Percentiles rank a stretch among this genome's conserved stretches.
Evolutionary conservation across 768 basidiomycete species (phyloP).

Genomic region (Naganishia onofrii): DNA sequence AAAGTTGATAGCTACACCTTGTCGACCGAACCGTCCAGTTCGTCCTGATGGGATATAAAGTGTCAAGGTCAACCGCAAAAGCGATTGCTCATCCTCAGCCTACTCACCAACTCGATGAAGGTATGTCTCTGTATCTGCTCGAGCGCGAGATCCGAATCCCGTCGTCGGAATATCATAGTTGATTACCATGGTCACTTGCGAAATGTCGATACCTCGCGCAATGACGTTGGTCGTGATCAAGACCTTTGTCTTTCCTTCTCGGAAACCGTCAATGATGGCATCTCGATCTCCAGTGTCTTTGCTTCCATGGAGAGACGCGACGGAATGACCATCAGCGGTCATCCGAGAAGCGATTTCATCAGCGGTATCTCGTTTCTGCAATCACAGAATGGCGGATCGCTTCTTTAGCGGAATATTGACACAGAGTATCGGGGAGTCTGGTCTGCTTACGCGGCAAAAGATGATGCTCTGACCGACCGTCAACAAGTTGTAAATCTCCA

Average conservation of each 20-base stretch:
- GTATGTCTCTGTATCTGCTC: constrained; percentile 92
- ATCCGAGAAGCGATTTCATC: constrained; percentile 88
- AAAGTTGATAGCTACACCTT: constrained; percentile 95
- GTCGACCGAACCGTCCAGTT: constrained; percentile 95
- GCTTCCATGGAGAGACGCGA: constrained; percentile 90
- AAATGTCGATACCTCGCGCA: constrained; percentile 94
- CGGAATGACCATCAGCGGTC: constrained; percentile 90
- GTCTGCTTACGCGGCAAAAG: constrained; percentile 75
- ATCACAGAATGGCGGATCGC: not conserved
- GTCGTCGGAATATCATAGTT: constrained; percentile 85
- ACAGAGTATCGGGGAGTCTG: too few relatives aligned
- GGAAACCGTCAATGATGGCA: constrained; percentile 86
- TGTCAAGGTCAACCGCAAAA: not conserved
- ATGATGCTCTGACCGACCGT: constrained; percentile 98
- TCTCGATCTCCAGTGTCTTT: constrained; percentile 89
- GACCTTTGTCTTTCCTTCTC: constrained; percentile 93
- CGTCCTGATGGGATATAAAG: constrained; percentile 62
- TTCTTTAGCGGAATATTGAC: too few relatives aligned
- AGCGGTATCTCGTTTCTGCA: constrained; percentile 81
- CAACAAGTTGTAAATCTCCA: constrained; percentile 80
- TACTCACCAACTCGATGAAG: constrained; percentile 89
- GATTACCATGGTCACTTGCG: constrained; percentile 99
- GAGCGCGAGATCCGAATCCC: constrained; percentile 56
- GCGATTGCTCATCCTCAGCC: not conserved
- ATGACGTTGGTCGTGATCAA: constrained; percentile 99